Evolutionary conservation across 2,329 filamentous ascomycete species (phyloP).

Genomic region (Alternaria infectoria): DNA sequence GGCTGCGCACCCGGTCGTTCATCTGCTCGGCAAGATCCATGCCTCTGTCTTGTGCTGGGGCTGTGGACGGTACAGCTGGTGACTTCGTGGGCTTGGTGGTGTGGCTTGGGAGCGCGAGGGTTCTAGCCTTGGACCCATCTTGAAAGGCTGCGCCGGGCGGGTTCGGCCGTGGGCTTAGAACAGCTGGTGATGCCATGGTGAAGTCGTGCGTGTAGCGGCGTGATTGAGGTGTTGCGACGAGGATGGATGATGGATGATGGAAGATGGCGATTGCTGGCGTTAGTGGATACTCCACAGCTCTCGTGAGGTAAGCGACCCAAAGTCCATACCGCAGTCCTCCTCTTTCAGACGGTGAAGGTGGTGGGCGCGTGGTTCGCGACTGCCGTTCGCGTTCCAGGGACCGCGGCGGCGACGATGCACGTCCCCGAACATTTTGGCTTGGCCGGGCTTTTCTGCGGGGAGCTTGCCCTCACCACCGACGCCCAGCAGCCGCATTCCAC

Average conservation of each 20-base stretch:
- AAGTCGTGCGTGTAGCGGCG: not conserved
- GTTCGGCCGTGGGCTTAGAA: slow-evolving; percentile 37
- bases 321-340: slow-evolving; percentile 7
- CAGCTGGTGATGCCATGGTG: slow-evolving; percentile 36
- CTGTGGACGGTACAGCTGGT: slow-evolving; percentile 18
- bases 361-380: not conserved
- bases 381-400: not conserved
- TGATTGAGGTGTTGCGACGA: not conserved
- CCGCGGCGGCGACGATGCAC: slow-evolving; percentile 8
- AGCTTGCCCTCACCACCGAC: slow-evolving; percentile 24
- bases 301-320: not conserved
- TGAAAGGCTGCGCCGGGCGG: slow-evolving; percentile 22
- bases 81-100: slow-evolving; percentile 21
- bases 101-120: slow-evolving; percentile 41
- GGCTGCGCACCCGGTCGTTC: slow-evolving; percentile 67
- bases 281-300: not conserved
- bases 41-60: slow-evolving; percentile 22
- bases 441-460: slow-evolving; percentile 35
- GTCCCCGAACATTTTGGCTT: slow-evolving; percentile 25
- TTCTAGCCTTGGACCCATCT: slow-evolving; percentile 36
- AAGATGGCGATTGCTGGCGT: not conserved
- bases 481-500: slow-evolving; percentile 10
- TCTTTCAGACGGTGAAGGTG: not conserved
- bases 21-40: slow-evolving; percentile 56
- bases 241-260: not conserved